These are phyloP conservation scores for Exophiala lecanii-corni DNA, from an alignment of 2,329 filamentous ascomycete genomes.

Conservation along the genomic window DNA sequence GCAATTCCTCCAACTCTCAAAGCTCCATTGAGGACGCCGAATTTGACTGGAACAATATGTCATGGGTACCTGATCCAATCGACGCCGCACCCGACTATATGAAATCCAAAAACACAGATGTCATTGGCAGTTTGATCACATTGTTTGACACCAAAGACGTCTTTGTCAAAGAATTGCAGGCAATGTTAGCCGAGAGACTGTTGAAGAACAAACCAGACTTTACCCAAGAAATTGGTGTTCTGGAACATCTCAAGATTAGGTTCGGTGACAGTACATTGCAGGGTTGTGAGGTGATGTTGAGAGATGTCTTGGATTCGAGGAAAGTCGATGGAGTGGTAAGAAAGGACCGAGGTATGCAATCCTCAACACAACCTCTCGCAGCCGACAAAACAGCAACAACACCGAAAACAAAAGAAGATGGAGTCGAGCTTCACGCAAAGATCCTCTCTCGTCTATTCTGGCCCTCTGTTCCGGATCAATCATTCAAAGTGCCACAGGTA, in stretches of 20 bases:
- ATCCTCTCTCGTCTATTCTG: slow-evolving; percentile 92
- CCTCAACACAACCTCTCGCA: neutral
- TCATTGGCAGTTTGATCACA: slow-evolving; percentile 84
- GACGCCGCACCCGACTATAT: slow-evolving; percentile 92
- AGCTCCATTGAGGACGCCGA: slow-evolving; percentile 53
- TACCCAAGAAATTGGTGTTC: slow-evolving; percentile 73
- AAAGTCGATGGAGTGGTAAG: slow-evolving; percentile 66
- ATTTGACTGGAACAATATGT: slow-evolving; percentile 86
- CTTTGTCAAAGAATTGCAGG: slow-evolving; percentile 92
- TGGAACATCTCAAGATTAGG: slow-evolving; percentile 80
- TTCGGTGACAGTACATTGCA: slow-evolving; percentile 84
- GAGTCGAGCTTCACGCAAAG: slow-evolving; percentile 63
- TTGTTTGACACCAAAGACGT: slow-evolving; percentile 84
- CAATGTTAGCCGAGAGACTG: slow-evolving; percentile 79
- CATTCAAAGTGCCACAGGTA: slow-evolving; percentile 42
- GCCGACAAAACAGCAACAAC: neutral
- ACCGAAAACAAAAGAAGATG: slow-evolving; percentile 1
- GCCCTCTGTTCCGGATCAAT: slow-evolving; percentile 66
- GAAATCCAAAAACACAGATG: slow-evolving; percentile 80
- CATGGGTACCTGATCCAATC: slow-evolving; percentile 86
- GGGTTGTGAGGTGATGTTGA: slow-evolving; percentile 95
- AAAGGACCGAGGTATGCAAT: slow-evolving; percentile 39
- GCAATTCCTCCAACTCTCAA: slow-evolving; percentile 34
- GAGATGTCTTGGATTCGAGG: slow-evolving; percentile 80
- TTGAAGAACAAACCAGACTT: slow-evolving; percentile 62